These are phyloP conservation scores for Zoysia japonica DNA, from an alignment of 176 grass and related monocot genomes.

Conservation along the genomic window DNA sequence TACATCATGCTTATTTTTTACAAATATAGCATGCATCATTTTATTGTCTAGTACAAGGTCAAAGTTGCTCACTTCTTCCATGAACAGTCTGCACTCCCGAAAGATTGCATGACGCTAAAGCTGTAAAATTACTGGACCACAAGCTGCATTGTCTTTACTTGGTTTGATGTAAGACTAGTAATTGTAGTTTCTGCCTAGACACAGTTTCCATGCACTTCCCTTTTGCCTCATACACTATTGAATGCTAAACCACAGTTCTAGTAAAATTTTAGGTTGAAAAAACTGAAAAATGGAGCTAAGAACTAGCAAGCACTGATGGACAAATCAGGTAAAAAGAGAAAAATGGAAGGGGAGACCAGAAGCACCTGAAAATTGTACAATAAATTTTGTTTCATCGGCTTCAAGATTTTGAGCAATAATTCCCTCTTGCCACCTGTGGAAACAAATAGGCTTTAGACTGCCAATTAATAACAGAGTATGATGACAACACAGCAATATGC, in stretches of 20 bases:
- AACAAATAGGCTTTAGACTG: conserved; percentile 37
- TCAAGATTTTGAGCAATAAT: conserved; percentile 64
- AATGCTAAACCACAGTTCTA: not conserved
- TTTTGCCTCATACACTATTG: not conserved
- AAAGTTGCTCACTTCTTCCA: not conserved
- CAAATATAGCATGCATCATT: not conserved
- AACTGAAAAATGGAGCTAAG: not conserved
- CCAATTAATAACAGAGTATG: conserved; percentile 3
- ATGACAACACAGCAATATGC: not conserved
- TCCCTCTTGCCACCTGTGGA: conserved; percentile 88
- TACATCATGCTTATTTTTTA: not conserved
- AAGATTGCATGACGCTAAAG: not conserved
- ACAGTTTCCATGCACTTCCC: not conserved
- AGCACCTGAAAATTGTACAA: conserved; percentile 74
- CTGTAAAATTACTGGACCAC: not conserved
- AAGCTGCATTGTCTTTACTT: not conserved
- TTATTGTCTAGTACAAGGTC: not conserved
- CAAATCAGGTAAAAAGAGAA: conserved; percentile 6
- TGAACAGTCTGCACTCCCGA: not conserved
- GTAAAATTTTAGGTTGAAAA: not conserved
- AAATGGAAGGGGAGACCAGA: not conserved
- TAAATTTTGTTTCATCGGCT: conserved; percentile 61
- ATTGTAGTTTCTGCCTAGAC: not conserved
- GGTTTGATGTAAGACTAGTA: not conserved
- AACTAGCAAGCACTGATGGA: not conserved